A percentile compares a stretch with the other conserved stretches of the same genome.
phyloP scores from a whole-genome alignment of 805 yeast species.

The Citeromyces matritensis region DNA sequence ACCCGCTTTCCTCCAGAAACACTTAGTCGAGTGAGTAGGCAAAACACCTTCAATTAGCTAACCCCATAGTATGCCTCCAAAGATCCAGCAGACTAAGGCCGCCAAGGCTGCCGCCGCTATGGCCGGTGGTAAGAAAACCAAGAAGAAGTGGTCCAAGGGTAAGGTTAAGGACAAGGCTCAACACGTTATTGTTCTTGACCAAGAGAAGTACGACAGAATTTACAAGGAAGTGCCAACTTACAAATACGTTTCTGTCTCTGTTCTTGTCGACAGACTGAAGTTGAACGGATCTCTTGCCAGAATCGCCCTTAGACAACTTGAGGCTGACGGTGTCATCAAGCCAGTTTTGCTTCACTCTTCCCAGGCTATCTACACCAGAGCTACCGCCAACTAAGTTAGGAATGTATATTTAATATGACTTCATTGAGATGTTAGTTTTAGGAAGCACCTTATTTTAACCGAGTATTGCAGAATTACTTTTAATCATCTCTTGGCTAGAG shows the following conservation, averaged over 20 bases:
- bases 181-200: slow-evolving; percentile 94
- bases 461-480: no score
- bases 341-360: slow-evolving; percentile 90
- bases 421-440: no score
- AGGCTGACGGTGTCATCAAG: slow-evolving; percentile 87
- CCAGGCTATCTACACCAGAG: slow-evolving; percentile 91
- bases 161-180: slow-evolving; percentile 99
- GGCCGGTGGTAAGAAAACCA: slow-evolving; percentile 99
- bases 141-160: slow-evolving; percentile 99
- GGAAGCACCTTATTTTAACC: no score
- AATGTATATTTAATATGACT: slow-evolving; percentile 1
- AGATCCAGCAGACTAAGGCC: slow-evolving; percentile 97
- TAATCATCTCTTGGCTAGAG: no score
- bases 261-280: slow-evolving; percentile 97
- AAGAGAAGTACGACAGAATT: slow-evolving; percentile 98
- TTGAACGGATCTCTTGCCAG: slow-evolving; percentile 98
- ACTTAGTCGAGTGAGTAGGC: background rate
- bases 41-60: slow-evolving; percentile 4
- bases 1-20: background rate
- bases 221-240: slow-evolving; percentile 98
- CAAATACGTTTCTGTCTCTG: slow-evolving; percentile 97
- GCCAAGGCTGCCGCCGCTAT: slow-evolving; percentile 99
- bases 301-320: slow-evolving; percentile 93
- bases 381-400: slow-evolving; percentile 48
- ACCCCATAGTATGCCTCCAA: slow-evolving; percentile 80